These are phyloP conservation scores for Geotrichum klebahnii DNA, from an alignment of 1,139 yeast species.

Conservation along the genomic window DNA sequence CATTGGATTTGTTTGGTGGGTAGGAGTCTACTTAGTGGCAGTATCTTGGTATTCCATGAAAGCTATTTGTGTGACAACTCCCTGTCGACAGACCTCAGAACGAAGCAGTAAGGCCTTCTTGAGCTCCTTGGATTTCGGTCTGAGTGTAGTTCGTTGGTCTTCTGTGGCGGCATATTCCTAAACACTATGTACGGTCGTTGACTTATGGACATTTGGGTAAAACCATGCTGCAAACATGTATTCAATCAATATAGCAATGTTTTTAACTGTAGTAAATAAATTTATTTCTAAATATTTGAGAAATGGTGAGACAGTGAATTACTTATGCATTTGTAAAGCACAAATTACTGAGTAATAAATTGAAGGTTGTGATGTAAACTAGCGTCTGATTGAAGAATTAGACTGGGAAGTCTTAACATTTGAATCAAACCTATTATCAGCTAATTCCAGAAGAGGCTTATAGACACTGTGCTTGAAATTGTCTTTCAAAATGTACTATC, in stretches of 20 bases:
- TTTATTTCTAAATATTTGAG: no score
- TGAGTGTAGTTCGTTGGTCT: conserved; percentile 36
- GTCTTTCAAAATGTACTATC: no score
- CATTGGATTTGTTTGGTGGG: conserved; percentile 28
- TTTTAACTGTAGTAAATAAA: no score
- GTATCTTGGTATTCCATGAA: conserved; percentile 22
- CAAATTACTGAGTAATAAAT: no score
- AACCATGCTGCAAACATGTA: conserved; percentile 80
- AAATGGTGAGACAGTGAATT: no score
- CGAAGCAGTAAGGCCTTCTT: conserved; percentile 33
- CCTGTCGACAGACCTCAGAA: conserved; percentile 43
- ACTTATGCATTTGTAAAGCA: no score
- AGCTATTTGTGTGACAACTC: conserved; percentile 35
- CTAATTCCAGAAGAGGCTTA: no score
- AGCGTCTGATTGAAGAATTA: no score
- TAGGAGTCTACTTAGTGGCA: conserved; percentile 19
- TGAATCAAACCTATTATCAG: no score
- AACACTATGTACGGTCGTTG: conserved; percentile 81
- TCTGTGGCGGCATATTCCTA: conserved; percentile 81
- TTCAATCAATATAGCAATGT: not conserved
- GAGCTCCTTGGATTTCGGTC: conserved; percentile 39
- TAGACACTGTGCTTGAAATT: no score
- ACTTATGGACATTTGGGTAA: conserved; percentile 83
- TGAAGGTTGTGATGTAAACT: no score
- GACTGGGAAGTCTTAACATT: no score